Evolutionary conservation across 2,329 filamentous ascomycete species (phyloP).

Genomic region (Tolypocladium tundrense): DNA sequence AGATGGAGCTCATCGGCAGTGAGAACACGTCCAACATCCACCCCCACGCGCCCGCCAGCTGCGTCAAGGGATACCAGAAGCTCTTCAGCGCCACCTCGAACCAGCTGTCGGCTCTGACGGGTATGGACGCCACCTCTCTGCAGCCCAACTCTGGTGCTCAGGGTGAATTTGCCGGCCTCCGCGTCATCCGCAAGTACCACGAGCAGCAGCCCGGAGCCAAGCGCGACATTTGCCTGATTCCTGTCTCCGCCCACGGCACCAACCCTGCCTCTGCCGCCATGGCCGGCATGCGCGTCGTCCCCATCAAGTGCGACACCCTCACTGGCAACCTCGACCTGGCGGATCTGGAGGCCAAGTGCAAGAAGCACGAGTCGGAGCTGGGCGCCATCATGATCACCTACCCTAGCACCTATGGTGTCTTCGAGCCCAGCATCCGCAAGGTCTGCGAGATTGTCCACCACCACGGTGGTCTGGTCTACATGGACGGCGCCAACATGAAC

Average conservation of each 20-base stretch:
- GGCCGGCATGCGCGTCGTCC: constrained; percentile 89
- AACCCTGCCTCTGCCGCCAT: constrained; percentile 93
- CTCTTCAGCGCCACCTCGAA: constrained; percentile 64
- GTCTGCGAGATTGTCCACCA: constrained; percentile 79
- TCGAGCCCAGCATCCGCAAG: constrained; percentile 80
- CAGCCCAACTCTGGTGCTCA: constrained; percentile 96
- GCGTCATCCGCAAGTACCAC: constrained; percentile 78
- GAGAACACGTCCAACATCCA: constrained; percentile 70
- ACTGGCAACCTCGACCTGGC: constrained; percentile 84
- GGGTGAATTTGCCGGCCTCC: constrained; percentile 85
- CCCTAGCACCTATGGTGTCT: constrained; percentile 89
- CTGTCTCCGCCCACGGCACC: constrained; percentile 89
- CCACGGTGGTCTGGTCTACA: constrained; percentile 89
- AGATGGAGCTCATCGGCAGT: constrained; percentile 81
- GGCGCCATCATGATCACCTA: constrained; percentile 97
- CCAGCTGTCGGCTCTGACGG: constrained; percentile 74
- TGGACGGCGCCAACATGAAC: constrained; percentile 99
- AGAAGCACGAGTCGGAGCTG: constrained; percentile 76
- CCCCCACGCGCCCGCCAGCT: constrained; percentile 59
- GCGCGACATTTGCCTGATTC: constrained; percentile 88
- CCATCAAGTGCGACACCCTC: constrained; percentile 78
- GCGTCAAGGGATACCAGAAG: constrained; percentile 56
- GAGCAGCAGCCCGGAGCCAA: constrained; percentile 57
- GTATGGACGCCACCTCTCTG: constrained; percentile 79
- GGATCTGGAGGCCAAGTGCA: constrained; percentile 79